Evolutionary conservation across 208 protist genomes (phyloP).

Genomic region (Crithidia bombi): DNA sequence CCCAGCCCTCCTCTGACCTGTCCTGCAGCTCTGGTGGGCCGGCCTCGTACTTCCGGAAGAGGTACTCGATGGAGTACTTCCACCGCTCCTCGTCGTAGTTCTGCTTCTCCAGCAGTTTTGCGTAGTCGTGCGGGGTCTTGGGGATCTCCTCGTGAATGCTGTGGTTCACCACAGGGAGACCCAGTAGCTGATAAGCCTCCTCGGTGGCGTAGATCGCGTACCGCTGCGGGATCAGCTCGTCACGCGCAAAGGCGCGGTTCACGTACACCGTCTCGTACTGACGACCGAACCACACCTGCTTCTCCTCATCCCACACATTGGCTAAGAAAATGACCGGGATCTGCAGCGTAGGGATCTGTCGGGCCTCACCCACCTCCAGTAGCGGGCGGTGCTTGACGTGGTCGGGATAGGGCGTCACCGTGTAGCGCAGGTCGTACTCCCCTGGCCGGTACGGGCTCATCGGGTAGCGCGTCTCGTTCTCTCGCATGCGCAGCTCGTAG

Average conservation of each 20-base stretch:
- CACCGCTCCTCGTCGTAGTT: constrained; percentile 89
- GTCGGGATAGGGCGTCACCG: constrained; percentile 75
- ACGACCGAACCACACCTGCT: constrained; percentile 69
- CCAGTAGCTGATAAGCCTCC: constrained; percentile 84
- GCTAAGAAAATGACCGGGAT: constrained; percentile 89
- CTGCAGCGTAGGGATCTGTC: constrained; percentile 66
- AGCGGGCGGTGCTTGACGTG: constrained; percentile 73
- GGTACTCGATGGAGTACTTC: constrained; percentile 91
- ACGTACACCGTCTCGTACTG: constrained; percentile 91
- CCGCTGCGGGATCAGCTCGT: constrained; percentile 85
- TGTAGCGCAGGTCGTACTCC: constrained; percentile 91
- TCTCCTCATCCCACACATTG: constrained; percentile 80
- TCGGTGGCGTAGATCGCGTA: constrained; percentile 89
- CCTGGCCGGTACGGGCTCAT: constrained; percentile 71
- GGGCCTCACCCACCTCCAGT: constrained; percentile 85
- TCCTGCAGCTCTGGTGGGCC: constrained; percentile 85
- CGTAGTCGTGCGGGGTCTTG: constrained; percentile 75
- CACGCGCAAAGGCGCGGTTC: constrained; percentile 55
- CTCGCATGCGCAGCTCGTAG: constrained; percentile 78
- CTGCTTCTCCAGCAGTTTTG: constrained; percentile 86
- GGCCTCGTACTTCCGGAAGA: constrained; percentile 86
- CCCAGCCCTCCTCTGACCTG: constrained; percentile 67
- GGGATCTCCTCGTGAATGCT: constrained; percentile 84
- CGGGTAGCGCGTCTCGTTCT: constrained; percentile 87
- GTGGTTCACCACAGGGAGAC: constrained; percentile 81